Percentiles rank a stretch among this genome's conserved stretches.
These are phyloP conservation scores for Candida sanyiensis DNA, from an alignment of 805 yeast genomes.

Conservation along the genomic window DNA sequence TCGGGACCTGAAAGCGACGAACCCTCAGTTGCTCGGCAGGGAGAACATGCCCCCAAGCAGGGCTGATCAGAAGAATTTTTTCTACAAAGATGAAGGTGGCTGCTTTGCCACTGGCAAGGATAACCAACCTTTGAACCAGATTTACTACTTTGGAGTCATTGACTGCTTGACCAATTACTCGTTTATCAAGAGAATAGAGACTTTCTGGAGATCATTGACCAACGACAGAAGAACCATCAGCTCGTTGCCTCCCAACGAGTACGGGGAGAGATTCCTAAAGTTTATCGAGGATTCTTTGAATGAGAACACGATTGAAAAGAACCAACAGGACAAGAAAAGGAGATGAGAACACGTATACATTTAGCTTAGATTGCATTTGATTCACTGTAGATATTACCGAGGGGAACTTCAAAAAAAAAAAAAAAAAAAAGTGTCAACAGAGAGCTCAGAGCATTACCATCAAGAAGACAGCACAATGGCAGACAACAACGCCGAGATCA, in stretches of 20 bases:
- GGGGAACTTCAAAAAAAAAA: not conserved
- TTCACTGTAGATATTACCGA: no score
- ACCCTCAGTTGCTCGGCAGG: constrained; percentile 38
- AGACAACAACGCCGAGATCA: constrained; percentile 9
- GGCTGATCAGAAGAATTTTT: constrained; percentile 45
- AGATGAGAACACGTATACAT: no score
- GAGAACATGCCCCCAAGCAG: constrained; percentile 39
- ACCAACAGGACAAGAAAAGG: constrained; percentile 12
- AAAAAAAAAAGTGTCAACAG: not conserved
- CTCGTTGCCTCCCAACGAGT: constrained; percentile 86
- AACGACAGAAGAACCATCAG: constrained; percentile 69
- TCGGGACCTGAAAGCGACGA: constrained; percentile 36
- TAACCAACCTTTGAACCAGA: constrained; percentile 54
- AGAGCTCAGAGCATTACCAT: not conserved
- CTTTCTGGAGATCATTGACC: constrained; percentile 72
- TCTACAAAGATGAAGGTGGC: constrained; percentile 83
- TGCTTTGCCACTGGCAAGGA: constrained; percentile 58
- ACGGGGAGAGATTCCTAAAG: constrained; percentile 77
- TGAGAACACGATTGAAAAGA: constrained; percentile 16
- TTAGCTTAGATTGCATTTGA: no score
- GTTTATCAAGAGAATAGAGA: constrained; percentile 70
- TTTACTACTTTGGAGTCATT: constrained; percentile 89
- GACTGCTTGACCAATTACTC: constrained; percentile 87
- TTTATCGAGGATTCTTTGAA: constrained; percentile 50
- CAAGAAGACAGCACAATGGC: not conserved